Evolutionary conservation across 2,329 filamentous ascomycete species (phyloP).

Genomic region (Colletotrichum godetiae): DNA sequence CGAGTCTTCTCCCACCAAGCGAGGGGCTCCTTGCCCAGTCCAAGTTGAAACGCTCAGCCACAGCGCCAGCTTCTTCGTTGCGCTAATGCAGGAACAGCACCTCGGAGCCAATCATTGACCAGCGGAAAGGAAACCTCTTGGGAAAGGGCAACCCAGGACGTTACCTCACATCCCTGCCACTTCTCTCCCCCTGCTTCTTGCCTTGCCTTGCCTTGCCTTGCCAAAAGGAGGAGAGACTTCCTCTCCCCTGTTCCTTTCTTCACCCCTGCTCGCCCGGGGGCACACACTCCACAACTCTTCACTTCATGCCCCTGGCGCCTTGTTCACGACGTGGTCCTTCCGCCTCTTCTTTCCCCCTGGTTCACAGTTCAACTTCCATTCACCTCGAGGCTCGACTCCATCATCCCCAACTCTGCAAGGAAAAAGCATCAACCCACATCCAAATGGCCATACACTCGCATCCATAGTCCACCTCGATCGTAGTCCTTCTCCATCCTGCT

Average conservation of each 20-base stretch:
- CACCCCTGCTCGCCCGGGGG: neutral
- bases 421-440: neutral
- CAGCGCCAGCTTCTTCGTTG: constrained; percentile 11
- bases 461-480: neutral
- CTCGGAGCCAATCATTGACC: constrained; percentile 14
- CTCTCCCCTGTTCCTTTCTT: neutral
- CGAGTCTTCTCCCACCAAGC: neutral
- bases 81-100: constrained; percentile 36
- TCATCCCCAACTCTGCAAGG: constrained; percentile 4
- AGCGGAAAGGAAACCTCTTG: constrained; percentile 24
- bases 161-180: neutral
- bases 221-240: neutral
- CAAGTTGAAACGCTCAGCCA: constrained; percentile 38
- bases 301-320: neutral
- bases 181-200: neutral
- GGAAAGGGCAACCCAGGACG: constrained; percentile 5
- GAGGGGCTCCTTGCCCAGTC: constrained; percentile 12
- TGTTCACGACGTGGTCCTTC: neutral
- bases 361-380: constrained; percentile 12
- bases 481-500: neutral
- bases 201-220: neutral
- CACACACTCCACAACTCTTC: constrained; percentile 18
- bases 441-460: neutral
- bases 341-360: neutral
- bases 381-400: neutral